These are phyloP conservation scores for Magnaporthiopsis incrustans DNA, from an alignment of 2,329 filamentous ascomycete genomes.

Conservation along the genomic window DNA sequence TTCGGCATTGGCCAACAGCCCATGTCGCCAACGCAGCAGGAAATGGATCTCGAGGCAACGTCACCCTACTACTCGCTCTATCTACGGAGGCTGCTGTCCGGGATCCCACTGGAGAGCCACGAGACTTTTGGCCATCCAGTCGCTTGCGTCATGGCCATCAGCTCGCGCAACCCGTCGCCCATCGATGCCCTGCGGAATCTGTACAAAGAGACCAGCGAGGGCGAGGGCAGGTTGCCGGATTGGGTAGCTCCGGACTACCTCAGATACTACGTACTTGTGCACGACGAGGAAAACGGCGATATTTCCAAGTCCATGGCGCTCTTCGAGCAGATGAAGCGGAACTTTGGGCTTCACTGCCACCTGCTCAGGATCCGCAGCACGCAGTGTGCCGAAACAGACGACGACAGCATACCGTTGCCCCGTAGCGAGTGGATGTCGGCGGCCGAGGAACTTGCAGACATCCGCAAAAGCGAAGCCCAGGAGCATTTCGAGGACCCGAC, in stretches of 20 bases:
- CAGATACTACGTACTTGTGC: slow-evolving; percentile 91
- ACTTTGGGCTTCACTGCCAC: slow-evolving; percentile 93
- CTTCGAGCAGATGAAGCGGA: slow-evolving; percentile 99
- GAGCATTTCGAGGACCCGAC: slow-evolving; percentile 41
- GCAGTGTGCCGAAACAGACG: slow-evolving; percentile 80
- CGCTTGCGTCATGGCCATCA: slow-evolving; percentile 89
- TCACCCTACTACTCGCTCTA: slow-evolving; percentile 84
- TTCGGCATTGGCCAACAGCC: slow-evolving; percentile 27
- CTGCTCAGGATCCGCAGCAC: slow-evolving; percentile 76
- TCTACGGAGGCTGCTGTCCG: slow-evolving; percentile 73
- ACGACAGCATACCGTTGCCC: slow-evolving; percentile 78
- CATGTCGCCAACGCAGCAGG: slow-evolving; percentile 29
- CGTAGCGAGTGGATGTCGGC: slow-evolving; percentile 85
- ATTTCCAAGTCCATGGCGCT: slow-evolving; percentile 81
- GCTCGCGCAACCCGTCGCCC: slow-evolving; percentile 73
- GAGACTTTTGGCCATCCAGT: slow-evolving; percentile 95
- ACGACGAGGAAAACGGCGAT: slow-evolving; percentile 93
- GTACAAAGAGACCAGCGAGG: slow-evolving; percentile 77
- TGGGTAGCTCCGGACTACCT: slow-evolving; percentile 92
- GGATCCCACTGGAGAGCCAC: slow-evolving; percentile 68
- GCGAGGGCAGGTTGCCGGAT: slow-evolving; percentile 62
- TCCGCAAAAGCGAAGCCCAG: slow-evolving; percentile 47
- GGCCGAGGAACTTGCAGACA: slow-evolving; percentile 70
- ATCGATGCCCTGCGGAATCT: slow-evolving; percentile 80
- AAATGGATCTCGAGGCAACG: slow-evolving; percentile 40